phyloP scores from a whole-genome alignment of 1,284 basidiomycete species.

The Ustilago esculenta region DNA sequence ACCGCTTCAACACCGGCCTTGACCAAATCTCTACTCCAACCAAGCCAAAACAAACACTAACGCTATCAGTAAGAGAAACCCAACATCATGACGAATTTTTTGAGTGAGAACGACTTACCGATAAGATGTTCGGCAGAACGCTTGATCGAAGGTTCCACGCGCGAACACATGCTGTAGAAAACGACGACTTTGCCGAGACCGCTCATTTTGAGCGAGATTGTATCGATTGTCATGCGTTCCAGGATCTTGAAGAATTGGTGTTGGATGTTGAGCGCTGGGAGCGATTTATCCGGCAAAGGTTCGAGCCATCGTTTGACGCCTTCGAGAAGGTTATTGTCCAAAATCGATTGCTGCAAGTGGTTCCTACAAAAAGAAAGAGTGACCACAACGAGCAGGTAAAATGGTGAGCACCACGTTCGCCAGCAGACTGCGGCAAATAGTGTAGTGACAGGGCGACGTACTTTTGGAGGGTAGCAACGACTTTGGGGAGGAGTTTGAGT shows the following conservation, averaged over 20 bases:
- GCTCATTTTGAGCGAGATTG: conserved; percentile 87
- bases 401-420: too few relatives aligned
- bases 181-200: conserved; percentile 89
- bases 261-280: conserved; percentile 96
- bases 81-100: too few relatives aligned
- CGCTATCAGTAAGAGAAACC: neutral
- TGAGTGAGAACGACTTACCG: conserved; percentile 69
- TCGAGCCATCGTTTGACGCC: conserved; percentile 93
- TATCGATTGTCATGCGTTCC: conserved; percentile 85
- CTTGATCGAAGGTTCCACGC: conserved; percentile 82
- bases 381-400: too few relatives aligned
- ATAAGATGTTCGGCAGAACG: conserved; percentile 87
- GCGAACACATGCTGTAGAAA: conserved; percentile 90
- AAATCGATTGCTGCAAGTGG: conserved; percentile 87
- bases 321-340: conserved; percentile 93
- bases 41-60: neutral
- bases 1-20: conserved; percentile 63
- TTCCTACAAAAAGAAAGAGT: too few relatives aligned
- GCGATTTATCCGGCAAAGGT: conserved; percentile 87
- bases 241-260: conserved; percentile 87
- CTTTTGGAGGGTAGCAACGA: conserved; percentile 94
- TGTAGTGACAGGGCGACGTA: conserved; percentile 69
- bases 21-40: conserved; percentile 57
- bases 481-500: conserved; percentile 83
- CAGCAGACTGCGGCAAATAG: too few relatives aligned